A percentile compares a stretch with the other conserved stretches of the same genome.
phyloP scores from a whole-genome alignment of 192 early-diverging fungal species.

The Linnemannia schmuckeri region DNA sequence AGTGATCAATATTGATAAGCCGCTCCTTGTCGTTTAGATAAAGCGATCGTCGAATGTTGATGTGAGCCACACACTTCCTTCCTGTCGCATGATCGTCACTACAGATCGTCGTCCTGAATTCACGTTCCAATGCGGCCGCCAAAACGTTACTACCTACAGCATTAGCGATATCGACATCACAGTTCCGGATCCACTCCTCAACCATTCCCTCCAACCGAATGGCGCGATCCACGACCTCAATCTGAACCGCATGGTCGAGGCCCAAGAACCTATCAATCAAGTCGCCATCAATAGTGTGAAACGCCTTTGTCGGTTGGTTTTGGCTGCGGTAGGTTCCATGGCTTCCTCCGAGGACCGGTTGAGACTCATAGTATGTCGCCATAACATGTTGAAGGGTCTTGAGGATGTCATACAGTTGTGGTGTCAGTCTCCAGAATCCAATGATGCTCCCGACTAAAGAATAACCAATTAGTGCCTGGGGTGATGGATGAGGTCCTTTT shows the following conservation, averaged over 20 bases:
- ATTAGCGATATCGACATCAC: background rate
- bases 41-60: background rate
- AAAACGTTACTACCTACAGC: background rate
- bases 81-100: background rate
- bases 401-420: slow-evolving; percentile 20
- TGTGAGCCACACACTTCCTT: background rate
- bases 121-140: background rate
- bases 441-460: slow-evolving; percentile 27
- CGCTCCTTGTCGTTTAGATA: background rate
- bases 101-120: background rate
- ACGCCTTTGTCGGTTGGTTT: background rate
- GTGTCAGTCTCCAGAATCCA: slow-evolving; percentile 40
- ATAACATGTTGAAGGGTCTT: slow-evolving; percentile 13
- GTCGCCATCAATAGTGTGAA: slow-evolving; percentile 24
- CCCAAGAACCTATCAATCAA: slow-evolving; percentile 26
- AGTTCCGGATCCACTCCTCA: slow-evolving; percentile 31
- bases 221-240: background rate
- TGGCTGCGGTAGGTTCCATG: slow-evolving; percentile 21
- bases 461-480: slow-evolving; percentile 39
- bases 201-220: slow-evolving; percentile 26
- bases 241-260: slow-evolving; percentile 28
- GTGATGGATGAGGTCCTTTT: background rate
- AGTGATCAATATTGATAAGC: background rate
- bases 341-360: slow-evolving; percentile 19
- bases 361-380: slow-evolving; percentile 14